Evolutionary conservation across 352 stramenopile species (phyloP).

Genomic region (Phytophthora capsici): DNA sequence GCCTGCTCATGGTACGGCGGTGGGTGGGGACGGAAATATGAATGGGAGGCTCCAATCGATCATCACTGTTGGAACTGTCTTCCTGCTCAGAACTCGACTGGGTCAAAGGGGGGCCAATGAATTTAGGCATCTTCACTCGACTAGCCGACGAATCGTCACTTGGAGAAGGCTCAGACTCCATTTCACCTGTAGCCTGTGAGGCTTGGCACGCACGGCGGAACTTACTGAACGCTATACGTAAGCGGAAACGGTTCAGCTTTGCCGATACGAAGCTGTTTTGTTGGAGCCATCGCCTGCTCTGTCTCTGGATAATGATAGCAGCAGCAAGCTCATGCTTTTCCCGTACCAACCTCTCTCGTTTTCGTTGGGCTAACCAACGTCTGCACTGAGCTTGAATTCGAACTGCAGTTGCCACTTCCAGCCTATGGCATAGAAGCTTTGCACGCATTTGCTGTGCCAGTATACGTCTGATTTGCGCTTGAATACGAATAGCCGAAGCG

Average conservation of each 20-base stretch:
- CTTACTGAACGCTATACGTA: conserved; percentile 41
- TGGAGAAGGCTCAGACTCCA: conserved; percentile 41
- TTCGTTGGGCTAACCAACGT: conserved; percentile 30
- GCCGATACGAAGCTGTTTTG: conserved; percentile 20
- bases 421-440: conserved; percentile 9
- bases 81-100: conserved; percentile 42
- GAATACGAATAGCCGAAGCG: conserved; percentile 20
- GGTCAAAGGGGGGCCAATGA: conserved; percentile 10
- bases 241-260: conserved; percentile 41
- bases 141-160: conserved; percentile 31
- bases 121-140: conserved; percentile 9
- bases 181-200: conserved; percentile 27
- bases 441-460: conserved; percentile 11
- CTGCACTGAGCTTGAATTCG: conserved; percentile 43
- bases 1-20: conserved; percentile 28
- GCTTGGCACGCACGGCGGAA: conserved; percentile 36
- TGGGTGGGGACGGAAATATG: conserved; percentile 21
- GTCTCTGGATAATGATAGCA: conserved; percentile 32
- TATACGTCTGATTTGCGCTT: conserved; percentile 20
- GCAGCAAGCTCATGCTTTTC: conserved; percentile 28
- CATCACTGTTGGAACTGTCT: conserved; percentile 38
- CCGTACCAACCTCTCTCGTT: conserved; percentile 19
- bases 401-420: conserved; percentile 22
- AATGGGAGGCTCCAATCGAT: conserved; percentile 33
- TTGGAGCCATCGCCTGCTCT: conserved; percentile 33